Evolutionary conservation across 2,329 filamentous ascomycete species (phyloP).

Genomic region (Colletotrichum cordylinicola): DNA sequence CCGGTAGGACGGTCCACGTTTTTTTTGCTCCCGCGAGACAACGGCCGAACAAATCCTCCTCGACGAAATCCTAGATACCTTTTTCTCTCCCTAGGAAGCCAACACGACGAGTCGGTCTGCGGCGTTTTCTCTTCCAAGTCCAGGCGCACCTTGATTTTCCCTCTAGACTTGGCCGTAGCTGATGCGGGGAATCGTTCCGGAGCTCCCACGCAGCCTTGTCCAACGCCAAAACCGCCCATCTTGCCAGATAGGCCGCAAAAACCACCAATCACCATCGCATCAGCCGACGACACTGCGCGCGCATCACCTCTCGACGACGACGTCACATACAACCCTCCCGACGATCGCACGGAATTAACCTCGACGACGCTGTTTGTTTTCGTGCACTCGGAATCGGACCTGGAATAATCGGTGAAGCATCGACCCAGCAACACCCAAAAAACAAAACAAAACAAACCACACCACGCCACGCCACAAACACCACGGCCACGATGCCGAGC

Average conservation of each 20-base stretch:
- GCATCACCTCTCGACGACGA: background rate
- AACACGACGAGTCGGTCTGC: too few species aligned
- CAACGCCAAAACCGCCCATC: background rate
- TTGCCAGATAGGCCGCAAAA: conserved; percentile 17
- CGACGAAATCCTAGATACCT: background rate
- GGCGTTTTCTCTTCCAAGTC: too few species aligned
- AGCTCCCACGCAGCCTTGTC: conserved; percentile 8
- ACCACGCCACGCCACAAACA: too few species aligned
- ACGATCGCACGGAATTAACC: background rate
- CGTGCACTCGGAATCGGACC: background rate
- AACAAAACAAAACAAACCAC: background rate
- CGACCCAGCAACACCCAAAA: background rate
- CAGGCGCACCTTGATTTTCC: background rate
- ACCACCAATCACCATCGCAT: conserved; percentile 1
- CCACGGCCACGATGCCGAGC: conserved; percentile 43
- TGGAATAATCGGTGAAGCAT: background rate
- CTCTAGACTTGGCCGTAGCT: background rate
- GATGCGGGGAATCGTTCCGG: conserved; percentile 10
- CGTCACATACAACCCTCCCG: background rate
- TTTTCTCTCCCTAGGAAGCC: background rate
- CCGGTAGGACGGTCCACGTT: background rate
- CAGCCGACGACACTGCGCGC: background rate
- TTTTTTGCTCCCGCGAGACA: background rate
- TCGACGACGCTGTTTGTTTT: background rate
- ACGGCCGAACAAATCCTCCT: background rate